Evolutionary conservation across 305 asterid genomes (phyloP), one percentile per base, ranked within the genome.

Genomic region (Solanum aculeatissimum): DNA sequence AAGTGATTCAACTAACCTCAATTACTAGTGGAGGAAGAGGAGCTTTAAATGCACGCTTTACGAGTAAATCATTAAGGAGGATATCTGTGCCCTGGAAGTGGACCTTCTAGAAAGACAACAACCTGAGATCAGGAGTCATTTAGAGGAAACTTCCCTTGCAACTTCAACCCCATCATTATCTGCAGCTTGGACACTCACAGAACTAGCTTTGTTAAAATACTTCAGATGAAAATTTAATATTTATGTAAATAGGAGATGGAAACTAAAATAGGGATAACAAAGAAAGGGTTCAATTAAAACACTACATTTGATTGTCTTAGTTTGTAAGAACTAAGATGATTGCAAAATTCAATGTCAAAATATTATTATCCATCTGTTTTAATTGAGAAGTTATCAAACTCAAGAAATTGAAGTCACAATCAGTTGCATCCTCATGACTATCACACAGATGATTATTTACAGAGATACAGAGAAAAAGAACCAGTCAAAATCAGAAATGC

Each of bases 131-230:
- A 96, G 66, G 86, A 88, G 86, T 91, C 93, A 86, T 93, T 92
- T 79, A 92, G 71, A 45, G 93, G 93, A 92, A 96, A 94, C 83
- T 93, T 92, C 71, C 98, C 98, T 86, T 87, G 93, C 91, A 93
- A 83, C 84, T 87, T 91, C 82, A 87, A 87, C 94, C 98, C 98
- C 92, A 66, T 91, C 97, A 70, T 89, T 91, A 86, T 92, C 97
- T 40, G 94, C 91, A 70, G 96, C 98, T 91, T 92, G 91, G 86
- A 88, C 92, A 85, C 97, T 94, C 60, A 84, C 70, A 75, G 71
- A 51, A 86, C 70, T 54, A 78, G 83, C 54, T 80, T 80, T 74
- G 8, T 60, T 60, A 58, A 60, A 23, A 60, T 32, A 60, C 16
- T 21, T 60, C 7, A 60, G 68, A 60, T 23, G 68, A 23, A 23